Conservation (phyloP, 768 basidiomycete genomes). For the Boletellus ananiceps region DNA sequence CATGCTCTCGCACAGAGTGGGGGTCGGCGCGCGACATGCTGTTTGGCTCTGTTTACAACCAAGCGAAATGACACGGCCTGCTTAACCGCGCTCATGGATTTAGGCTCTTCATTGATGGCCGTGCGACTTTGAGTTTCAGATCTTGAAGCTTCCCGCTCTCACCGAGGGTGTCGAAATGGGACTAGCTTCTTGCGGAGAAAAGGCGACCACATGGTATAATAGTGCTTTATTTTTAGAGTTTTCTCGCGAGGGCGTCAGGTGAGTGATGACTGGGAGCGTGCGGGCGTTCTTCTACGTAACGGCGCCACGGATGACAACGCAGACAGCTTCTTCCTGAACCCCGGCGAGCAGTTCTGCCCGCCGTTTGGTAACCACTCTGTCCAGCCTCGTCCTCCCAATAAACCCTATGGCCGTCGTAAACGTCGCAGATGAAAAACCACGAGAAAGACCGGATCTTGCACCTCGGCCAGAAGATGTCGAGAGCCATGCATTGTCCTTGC, state of each 20-base stretch:
- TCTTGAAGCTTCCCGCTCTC: not conserved
- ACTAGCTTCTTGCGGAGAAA: slow-evolving; percentile 10
- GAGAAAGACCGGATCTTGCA: not conserved
- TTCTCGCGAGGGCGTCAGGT: slow-evolving; percentile 4
- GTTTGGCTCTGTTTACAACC: slow-evolving; percentile 11
- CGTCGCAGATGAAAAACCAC: slow-evolving; percentile 11
- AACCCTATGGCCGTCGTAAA: slow-evolving; percentile 8
- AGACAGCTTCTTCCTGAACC: not conserved
- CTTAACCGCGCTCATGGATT: too few relatives aligned
- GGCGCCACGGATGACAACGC: too few relatives aligned
- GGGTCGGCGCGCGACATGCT: slow-evolving; percentile 34
- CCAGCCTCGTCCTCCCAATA: not conserved
- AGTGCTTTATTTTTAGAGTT: not conserved
- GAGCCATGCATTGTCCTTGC: slow-evolving; percentile 12
- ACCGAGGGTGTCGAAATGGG: slow-evolving; percentile 1
- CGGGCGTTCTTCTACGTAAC: not conserved
- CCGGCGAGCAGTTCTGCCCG: slow-evolving; percentile 6
- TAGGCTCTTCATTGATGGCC: not conserved
- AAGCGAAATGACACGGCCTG: too few relatives aligned
- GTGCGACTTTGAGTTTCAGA: not conserved
- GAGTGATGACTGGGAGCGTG: not conserved
- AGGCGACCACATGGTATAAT: not conserved
- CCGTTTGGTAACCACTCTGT: slow-evolving; percentile 1
- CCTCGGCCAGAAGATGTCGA: slow-evolving; percentile 12
- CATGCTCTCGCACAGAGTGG: not conserved